phyloP scores from a whole-genome alignment of 805 yeast genomes.

The Wickerhamiella occidentalis region DNA sequence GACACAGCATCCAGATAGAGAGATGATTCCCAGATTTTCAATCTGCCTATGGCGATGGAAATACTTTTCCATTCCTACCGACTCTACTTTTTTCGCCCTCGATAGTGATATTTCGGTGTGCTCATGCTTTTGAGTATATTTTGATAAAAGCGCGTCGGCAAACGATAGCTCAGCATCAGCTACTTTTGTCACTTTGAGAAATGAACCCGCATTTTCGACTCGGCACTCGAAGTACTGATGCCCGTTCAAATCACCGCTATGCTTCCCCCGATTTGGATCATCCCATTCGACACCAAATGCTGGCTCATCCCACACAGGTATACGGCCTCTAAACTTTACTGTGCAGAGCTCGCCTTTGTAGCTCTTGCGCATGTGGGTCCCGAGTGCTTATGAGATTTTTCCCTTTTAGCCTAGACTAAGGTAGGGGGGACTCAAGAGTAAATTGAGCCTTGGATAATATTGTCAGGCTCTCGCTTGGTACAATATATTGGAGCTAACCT shows the following conservation, averaged over 20 bases:
- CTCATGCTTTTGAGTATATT: constrained; percentile 34
- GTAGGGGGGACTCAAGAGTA: too few relatives aligned
- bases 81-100: constrained; percentile 48
- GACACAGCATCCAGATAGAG: constrained; percentile 38
- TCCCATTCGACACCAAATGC: constrained; percentile 90
- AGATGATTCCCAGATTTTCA: constrained; percentile 34
- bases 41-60: constrained; percentile 39
- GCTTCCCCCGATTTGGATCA: constrained; percentile 51
- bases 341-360: constrained; percentile 46
- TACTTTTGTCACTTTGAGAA: constrained; percentile 38
- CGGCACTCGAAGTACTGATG: constrained; percentile 39
- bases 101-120: constrained; percentile 31
- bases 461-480: too few relatives aligned
- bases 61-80: constrained; percentile 53
- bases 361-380: constrained; percentile 11
- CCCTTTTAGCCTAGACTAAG: neutral
- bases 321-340: constrained; percentile 44
- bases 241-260: constrained; percentile 50
- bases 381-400: neutral
- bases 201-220: constrained; percentile 46
- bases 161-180: constrained; percentile 23
- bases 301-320: constrained; percentile 50
- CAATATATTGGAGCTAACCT: too few relatives aligned
- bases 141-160: constrained; percentile 37
- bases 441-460: too few relatives aligned